Evolutionary conservation across 345 rosid genomes (phyloP), one percentile per base, ranked within the genome.

Genomic region (Psidium guajava): DNA sequence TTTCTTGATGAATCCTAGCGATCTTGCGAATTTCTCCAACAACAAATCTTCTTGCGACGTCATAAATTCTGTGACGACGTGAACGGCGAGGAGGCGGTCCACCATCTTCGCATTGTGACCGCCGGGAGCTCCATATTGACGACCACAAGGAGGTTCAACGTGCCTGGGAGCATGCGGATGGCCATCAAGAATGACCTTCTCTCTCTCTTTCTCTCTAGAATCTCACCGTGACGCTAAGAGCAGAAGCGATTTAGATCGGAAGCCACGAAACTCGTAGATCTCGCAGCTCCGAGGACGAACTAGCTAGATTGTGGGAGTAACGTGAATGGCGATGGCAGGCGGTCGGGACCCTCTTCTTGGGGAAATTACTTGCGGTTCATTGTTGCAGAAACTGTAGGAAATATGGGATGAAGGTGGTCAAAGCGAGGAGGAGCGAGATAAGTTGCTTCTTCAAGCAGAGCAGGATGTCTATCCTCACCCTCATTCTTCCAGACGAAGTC

Each of bases 371-470:
- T 96, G 98, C 81, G 94, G 96, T 83, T 91, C 98, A 54, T 92
- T 96, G 84, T 91, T 96, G 86, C 95, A 95, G 84, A 97, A 93
- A 86, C 86, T 97, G 84, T 61, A 97, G 98, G 98, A 94, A 93
- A 95, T 97, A 61, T 97, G 99, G 98, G 98, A 97, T 91, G 99
- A 97, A 88, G 99, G 96, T 85, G 99, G 98, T 84, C 98, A 96
- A 91, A 92, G 88, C 77, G 99, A 97, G 24, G 99, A 95, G 83
- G 96, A 97, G 80, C 89, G 99, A 85, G 98, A 97, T 90, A 97
- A 92, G 91, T 88, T 94, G 95, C 96, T 97, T 87, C 97, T 97
- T 86, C 98, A 93, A 88, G 93, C 95, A 88, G 98, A 96, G 87
- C 94, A 93, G 64, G 99, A 97, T n/a, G n/a, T n/a, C n/a, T n/a